Evolutionary conservation across 768 basidiomycete species (phyloP), one percentile per base, ranked within the genome.

Genomic region (Filobasidium wieringae): DNA sequence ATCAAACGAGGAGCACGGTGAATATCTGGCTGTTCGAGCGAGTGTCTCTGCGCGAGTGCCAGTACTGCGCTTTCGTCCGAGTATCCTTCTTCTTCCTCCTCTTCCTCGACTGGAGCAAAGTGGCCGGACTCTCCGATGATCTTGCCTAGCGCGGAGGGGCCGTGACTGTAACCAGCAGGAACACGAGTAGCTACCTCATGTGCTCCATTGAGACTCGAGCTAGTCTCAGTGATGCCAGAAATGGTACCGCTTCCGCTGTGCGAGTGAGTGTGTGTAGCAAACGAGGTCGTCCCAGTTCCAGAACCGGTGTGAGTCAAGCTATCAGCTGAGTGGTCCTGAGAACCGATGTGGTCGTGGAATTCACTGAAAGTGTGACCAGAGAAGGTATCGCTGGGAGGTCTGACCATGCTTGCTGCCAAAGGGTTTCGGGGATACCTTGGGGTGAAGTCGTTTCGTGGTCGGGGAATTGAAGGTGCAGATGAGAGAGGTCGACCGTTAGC

Each of bases 351-450:
- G 45, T 39, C 36, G 22, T 65, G 59, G 40, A 72, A 70, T 54
- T 70, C 71, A 55, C 66, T 68, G 56, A 70, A 70, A 22, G 67
- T 65, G 4, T 67, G 57, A 26, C 63, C 69, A 17, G 68, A 66
- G 11, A 53, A 53, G 1, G 59, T 65, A 9, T 62, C 40, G 24
- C 64, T 59, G 33, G 64, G 67, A 12, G 63, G 58, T 27, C 60
- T 59, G 2, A 66, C 64, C 29, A 73, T 62, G 0, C 58, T 61
- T n/a, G 59, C 61, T 5, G 72, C 68, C 7, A 66, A 66, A 31
- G 66, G 64, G 47, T 71, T 65, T 43, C 72, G 63, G 33, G 72
- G 72, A 45, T 73, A 73, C 33, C 72, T 57, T 36, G 72, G 72
- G n/a, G 69, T 69, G 59, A 73, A 73, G 57, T 73, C 64, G 22